These are phyloP conservation scores for Odonthalia washingtoniensis DNA, from an alignment of 31 red algal genomes.

Conservation along the genomic window DNA sequence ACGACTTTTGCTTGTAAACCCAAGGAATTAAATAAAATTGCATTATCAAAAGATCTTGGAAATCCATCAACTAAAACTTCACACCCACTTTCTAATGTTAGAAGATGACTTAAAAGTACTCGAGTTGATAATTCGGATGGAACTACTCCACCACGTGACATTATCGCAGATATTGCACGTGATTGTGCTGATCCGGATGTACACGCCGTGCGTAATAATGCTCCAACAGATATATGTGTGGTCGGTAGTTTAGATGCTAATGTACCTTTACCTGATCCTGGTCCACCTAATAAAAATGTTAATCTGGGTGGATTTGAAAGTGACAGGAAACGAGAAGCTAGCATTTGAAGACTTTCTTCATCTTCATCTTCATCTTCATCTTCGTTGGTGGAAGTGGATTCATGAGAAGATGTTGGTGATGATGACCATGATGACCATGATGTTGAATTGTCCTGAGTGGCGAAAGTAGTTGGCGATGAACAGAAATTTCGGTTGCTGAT, in stretches of 20 bases:
- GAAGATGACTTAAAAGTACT: not conserved
- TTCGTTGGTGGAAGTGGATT: too few species aligned
- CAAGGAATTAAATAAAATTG: not conserved
- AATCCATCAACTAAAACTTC: not conserved
- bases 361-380: too few species aligned
- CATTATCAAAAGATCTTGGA: not conserved
- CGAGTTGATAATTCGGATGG: not conserved
- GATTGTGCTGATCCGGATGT: not conserved
- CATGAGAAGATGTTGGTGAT: too few species aligned
- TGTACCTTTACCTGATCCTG: conserved; percentile 13
- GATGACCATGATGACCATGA: too few species aligned
- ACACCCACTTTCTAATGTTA: not conserved
- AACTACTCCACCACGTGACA: not conserved
- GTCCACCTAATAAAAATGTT: conserved; percentile 6
- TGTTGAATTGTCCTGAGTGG: too few species aligned
- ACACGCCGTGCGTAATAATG: not conserved
- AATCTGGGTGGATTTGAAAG: not conserved
- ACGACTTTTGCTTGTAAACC: not conserved
- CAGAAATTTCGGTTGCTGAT: too few species aligned
- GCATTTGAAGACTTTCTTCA: not conserved
- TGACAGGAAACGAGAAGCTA: not conserved
- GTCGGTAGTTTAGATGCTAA: not conserved
- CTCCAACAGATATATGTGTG: not conserved
- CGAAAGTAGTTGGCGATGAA: too few species aligned
- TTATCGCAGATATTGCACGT: not conserved